Conservation (phyloP, 441 rosid species). For the Brassica hybrid region DNA sequence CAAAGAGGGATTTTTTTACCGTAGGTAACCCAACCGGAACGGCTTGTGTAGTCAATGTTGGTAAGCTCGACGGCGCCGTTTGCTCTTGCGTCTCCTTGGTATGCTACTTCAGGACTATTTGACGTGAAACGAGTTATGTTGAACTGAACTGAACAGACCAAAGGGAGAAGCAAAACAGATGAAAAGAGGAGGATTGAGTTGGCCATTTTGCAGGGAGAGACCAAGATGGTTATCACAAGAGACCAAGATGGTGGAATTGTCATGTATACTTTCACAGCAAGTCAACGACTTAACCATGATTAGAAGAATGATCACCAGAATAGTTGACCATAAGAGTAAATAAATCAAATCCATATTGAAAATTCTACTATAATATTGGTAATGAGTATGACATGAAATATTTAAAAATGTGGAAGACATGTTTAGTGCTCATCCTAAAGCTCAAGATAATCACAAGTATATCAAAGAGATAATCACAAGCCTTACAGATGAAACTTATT, state of each 20-base stretch:
- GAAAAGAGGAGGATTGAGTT: constrained; percentile 28
- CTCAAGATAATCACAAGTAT: not conserved
- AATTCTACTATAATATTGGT: constrained; percentile 8
- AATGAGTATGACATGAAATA: constrained; percentile 11
- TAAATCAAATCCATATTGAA: constrained; percentile 9
- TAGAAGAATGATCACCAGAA: not conserved
- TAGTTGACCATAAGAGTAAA: constrained; percentile 24
- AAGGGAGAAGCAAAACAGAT: constrained; percentile 29
- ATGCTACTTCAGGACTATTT: constrained; percentile 39
- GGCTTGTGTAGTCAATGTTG: constrained; percentile 30
- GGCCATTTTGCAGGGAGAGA: not conserved
- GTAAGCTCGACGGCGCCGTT: constrained; percentile 49
- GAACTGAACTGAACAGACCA: constrained; percentile 40
- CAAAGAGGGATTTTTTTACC: constrained; percentile 47
- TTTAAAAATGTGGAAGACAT: constrained; percentile 30
- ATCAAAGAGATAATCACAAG: too few relatives aligned
- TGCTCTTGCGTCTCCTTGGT: constrained; percentile 55
- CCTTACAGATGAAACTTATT: not conserved
- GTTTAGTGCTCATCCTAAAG: not conserved
- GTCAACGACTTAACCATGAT: constrained; percentile 7
- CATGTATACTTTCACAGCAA: constrained; percentile 17
- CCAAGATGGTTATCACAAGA: not conserved
- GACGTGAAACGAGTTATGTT: constrained; percentile 51
- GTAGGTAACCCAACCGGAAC: constrained; percentile 58
- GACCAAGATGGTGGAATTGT: constrained; percentile 2